These are phyloP conservation scores for Oryza coarctata DNA, from an alignment of 176 grass and related monocot species.

Conservation along the genomic window DNA sequence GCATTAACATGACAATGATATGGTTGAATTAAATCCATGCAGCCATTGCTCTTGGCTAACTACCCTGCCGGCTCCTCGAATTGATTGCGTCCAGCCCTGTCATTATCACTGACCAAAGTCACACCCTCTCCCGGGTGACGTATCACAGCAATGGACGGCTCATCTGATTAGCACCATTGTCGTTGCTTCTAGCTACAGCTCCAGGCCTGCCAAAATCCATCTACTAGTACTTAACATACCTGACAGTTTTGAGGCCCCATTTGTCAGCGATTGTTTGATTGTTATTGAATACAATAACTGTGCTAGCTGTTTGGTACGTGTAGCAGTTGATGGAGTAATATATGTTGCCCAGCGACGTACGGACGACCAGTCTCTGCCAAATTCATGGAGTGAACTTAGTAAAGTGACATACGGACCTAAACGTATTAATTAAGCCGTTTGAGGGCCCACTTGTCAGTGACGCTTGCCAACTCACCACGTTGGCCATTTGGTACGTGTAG, in stretches of 20 bases:
- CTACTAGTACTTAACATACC: too few relatives aligned
- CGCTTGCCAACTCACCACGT: too few relatives aligned
- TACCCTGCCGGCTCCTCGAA: neutral
- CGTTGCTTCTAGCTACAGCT: neutral
- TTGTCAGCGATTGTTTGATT: neutral
- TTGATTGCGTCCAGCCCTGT: neutral
- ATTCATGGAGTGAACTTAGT: neutral
- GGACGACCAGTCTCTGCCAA: neutral
- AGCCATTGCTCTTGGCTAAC: neutral
- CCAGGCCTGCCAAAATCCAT: too few relatives aligned
- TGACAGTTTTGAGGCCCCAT: neutral
- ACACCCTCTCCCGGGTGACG: neutral
- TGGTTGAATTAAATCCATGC: neutral
- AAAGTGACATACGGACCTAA: neutral
- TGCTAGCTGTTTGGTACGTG: neutral
- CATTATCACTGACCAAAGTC: neutral
- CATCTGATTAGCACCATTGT: neutral
- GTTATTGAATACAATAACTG: neutral
- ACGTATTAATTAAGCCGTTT: neutral
- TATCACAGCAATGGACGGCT: neutral
- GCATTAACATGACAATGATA: neutral
- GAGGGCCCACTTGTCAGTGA: too few relatives aligned
- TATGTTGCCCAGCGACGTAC: neutral
- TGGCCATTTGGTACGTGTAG: neutral
- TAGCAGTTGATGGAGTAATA: neutral